phyloP scores from a whole-genome alignment of 2,329 filamentous ascomycete species.

The Alternaria solani region DNA sequence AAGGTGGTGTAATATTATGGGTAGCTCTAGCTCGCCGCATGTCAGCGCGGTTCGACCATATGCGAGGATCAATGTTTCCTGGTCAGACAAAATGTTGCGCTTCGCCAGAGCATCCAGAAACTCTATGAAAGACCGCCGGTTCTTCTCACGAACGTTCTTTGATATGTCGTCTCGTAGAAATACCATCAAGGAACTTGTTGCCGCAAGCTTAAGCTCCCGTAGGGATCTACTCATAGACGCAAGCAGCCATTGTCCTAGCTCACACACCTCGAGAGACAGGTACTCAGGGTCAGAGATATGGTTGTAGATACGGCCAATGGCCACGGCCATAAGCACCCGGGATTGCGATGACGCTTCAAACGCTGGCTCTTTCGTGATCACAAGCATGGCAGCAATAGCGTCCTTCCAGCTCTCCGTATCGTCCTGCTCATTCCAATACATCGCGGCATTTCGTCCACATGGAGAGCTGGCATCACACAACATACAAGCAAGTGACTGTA shows the following conservation, averaged over 20 bases:
- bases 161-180: constrained; percentile 67
- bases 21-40: constrained; percentile 82
- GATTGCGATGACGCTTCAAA: constrained; percentile 42
- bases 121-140: constrained; percentile 74
- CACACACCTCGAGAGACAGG: constrained; percentile 72
- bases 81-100: constrained; percentile 70
- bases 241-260: constrained; percentile 80
- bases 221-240: constrained; percentile 82
- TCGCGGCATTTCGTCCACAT: constrained; percentile 1
- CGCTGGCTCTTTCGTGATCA: constrained; percentile 38
- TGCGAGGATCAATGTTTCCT: constrained; percentile 85
- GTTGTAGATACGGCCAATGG: constrained; percentile 71
- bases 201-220: constrained; percentile 83
- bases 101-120: constrained; percentile 77
- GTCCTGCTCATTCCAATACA: constrained; percentile 37
- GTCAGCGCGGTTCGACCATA: constrained; percentile 83
- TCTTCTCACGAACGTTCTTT: constrained; percentile 62
- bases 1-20: constrained; percentile 82
- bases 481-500: constrained; percentile 27
- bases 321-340: constrained; percentile 44
- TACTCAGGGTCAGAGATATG: constrained; percentile 69
- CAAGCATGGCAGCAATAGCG: constrained; percentile 38
- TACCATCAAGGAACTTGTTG: constrained; percentile 71
- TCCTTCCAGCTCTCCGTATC: constrained; percentile 45
- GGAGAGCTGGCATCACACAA: constrained; percentile 34